These are phyloP conservation scores for Pontederia crassipes DNA, from an alignment of 176 grass and related monocot species.

Conservation along the genomic window DNA sequence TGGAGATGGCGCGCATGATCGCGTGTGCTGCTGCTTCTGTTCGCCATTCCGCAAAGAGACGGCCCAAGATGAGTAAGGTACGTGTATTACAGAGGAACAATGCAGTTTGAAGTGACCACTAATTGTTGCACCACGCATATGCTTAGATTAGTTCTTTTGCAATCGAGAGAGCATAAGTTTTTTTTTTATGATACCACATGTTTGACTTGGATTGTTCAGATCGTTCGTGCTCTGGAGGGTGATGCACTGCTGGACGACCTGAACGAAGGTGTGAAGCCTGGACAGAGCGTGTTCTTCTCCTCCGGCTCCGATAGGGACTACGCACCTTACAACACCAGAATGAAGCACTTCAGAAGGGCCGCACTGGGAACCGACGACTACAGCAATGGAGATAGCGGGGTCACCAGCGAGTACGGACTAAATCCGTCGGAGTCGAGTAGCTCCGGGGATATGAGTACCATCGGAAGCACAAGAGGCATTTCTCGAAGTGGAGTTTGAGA, in stretches of 20 bases:
- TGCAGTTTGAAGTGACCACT: not conserved
- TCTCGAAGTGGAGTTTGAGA: too few species aligned
- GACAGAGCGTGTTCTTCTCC: slow-evolving; percentile 56
- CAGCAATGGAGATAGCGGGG: not conserved
- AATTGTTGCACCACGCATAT: too few species aligned
- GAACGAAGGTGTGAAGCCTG: slow-evolving; percentile 60
- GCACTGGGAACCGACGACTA: not conserved
- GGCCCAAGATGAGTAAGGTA: slow-evolving; percentile 94
- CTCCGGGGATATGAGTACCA: not conserved
- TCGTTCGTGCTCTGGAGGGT: slow-evolving; percentile 78
- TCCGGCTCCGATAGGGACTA: slow-evolving; percentile 35
- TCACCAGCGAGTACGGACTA: slow-evolving; percentile 2
- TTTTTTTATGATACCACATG: not conserved
- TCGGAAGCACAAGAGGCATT: not conserved
- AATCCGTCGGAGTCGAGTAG: slow-evolving; percentile 5
- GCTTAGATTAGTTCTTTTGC: too few species aligned
- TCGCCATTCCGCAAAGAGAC: slow-evolving; percentile 78
- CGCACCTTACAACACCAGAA: not conserved
- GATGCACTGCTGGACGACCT: slow-evolving; percentile 77
- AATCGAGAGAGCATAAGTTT: not conserved
- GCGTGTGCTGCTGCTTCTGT: slow-evolving; percentile 69
- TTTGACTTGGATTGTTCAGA: slow-evolving; percentile 14
- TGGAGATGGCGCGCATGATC: slow-evolving; percentile 75
- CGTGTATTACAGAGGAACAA: too few species aligned
- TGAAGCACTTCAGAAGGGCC: not conserved